Evolutionary conservation across 139 green algal species (phyloP), one percentile per base, ranked within the genome.

Genomic region (Chlorella sp.): DNA sequence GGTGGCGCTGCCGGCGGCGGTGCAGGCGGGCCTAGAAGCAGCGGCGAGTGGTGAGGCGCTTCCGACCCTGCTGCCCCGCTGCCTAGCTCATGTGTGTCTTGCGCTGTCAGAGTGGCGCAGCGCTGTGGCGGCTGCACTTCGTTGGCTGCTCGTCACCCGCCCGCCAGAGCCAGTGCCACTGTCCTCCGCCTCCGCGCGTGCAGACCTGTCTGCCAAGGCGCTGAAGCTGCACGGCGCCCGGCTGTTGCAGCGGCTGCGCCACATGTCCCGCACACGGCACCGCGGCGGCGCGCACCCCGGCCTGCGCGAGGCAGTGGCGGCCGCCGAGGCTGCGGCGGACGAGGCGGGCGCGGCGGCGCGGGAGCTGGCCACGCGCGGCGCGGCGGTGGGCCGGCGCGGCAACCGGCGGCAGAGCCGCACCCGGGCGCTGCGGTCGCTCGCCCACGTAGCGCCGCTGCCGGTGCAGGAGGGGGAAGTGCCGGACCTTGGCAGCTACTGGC

Each of bases 231-330:
- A 74, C 35, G 67, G 74, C 29, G 45, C 67, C 35, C 48, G 82
- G 38, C 63, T 87, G 61, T 75, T 33, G 31, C 58, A 81, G 29
- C 42, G 59, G 9, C 56, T 87, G 50, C 81, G 80, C 3, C 67
- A 76, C 56, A 79, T 84, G 68, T 83, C 82, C 3, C 74, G 81
- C 25, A 78, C 35, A 33, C 71, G 45, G 64, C 75, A 83, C 69
- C 71, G 82, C 27, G 82, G 82, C 8, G 82, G 82, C 36, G 65
- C 63, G 59, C 73, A 85, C 53, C 79, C 79, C 21, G 82, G 82
- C 67, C 56, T 85, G 40, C 21, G 19, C 1, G 59, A 82, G 31
- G 60, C 63, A 46, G 33, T 60, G 31, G 72, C 38, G 25, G 72
- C 60, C 0, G 45, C 45, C 0, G 60, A 62, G 7, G 45, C 23